Evolutionary conservation across 1,139 yeast genomes (phyloP), one percentile per base, ranked within the genome.

Genomic region (Saccharomyces hybrid): DNA sequence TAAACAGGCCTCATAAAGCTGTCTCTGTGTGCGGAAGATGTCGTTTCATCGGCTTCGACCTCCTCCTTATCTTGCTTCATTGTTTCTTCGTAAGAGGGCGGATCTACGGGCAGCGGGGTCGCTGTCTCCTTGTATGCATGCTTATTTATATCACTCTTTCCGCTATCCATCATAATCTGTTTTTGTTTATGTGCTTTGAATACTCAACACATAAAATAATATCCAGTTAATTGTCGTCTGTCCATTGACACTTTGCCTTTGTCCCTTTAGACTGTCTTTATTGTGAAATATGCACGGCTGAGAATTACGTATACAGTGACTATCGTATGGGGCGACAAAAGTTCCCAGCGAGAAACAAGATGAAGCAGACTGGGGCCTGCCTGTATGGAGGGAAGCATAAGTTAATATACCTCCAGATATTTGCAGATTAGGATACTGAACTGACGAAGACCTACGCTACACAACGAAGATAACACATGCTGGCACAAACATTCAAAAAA

Each of bases 41-140:
- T 34, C 25, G 31, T 29, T 41, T 25, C 44, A 13, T 46, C 51
- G 14, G 38, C 44, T 41, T 31, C 46, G 11, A 44, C 23, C 9
- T 47, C 48, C 20, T 46, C 49, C 46, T 46, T 51, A 4, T 53
- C 52, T 32, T 61, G 60, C 49, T 53, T 53, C 55, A 59, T 51
- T 7, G 62, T 57, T 47, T 62, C 66, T 42, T 58, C 63, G 49
- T 63, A 62, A 20, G 64, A 56, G 29, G 67, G 67, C 5, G 68
- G 67, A 13, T 55, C 58, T 14, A 26, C 55, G 4, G 63, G 64
- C 27, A 53, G 27, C 20, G 44, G 44, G 11, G 44, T 38, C 44
- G 44, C 44, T 16, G 11, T 20, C 13, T 38, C 44, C 7, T n/a
- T 38, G 44, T 16, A 20, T 16, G 44, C 23, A 5, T 46, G 13